Conservation (phyloP, 768 basidiomycete species). For the Filobasidium floriforme region DNA sequence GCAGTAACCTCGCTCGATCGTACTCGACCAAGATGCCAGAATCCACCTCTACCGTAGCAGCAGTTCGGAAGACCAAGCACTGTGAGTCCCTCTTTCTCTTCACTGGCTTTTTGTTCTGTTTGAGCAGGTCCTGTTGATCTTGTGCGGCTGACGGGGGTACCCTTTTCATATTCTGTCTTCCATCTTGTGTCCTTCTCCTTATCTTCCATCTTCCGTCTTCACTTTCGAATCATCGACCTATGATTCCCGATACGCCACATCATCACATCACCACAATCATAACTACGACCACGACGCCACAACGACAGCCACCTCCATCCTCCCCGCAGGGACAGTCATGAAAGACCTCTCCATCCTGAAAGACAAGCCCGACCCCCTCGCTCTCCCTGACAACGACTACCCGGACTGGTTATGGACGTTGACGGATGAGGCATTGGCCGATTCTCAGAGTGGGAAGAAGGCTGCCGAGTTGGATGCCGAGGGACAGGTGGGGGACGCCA, state of each 20-base stretch:
- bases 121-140: no score
- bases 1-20: neutral
- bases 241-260: no score
- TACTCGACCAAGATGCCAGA: conserved; percentile 6
- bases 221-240: no score
- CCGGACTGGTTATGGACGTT: conserved; percentile 84
- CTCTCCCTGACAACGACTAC: conserved; percentile 72
- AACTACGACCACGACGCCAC: no score
- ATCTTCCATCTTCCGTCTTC: no score
- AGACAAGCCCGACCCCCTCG: conserved; percentile 66
- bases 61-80: conserved; percentile 1
- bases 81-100: conserved; percentile 2
- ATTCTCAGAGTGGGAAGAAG: neutral
- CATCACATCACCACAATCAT: no score
- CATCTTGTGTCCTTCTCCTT: no score
- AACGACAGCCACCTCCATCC: conserved; percentile 20
- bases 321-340: conserved; percentile 61
- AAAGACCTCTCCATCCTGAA: conserved; percentile 76
- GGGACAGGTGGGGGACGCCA: conserved; percentile 18
- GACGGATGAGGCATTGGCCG: conserved; percentile 45
- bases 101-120: neutral
- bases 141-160: no score
- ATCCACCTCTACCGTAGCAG: neutral
- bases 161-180: no score
- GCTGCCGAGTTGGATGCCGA: conserved; percentile 18